Evolutionary conservation across 192 early-diverging fungal genomes (phyloP).

Genomic region (Coemansia aciculifera): DNA sequence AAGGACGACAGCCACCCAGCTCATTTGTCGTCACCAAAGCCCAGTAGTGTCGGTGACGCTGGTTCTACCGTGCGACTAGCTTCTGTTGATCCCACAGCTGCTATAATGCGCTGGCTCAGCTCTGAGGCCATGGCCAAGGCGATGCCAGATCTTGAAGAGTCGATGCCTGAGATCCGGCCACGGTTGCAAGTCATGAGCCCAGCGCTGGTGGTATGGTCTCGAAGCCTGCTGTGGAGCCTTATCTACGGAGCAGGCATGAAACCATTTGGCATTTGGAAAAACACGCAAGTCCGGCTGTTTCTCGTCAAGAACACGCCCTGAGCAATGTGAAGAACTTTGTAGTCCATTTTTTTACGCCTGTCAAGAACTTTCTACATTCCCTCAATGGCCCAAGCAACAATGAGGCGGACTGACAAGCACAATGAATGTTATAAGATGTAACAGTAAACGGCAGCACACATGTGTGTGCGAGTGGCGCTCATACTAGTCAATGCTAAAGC

Average conservation of each 20-base stretch:
- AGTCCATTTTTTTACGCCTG: background rate
- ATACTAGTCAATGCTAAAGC: background rate
- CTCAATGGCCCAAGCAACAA: background rate
- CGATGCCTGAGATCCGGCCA: conserved; percentile 59
- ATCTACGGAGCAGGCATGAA: conserved; percentile 62
- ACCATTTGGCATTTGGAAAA: conserved; percentile 65
- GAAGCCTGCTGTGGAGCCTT: conserved; percentile 69
- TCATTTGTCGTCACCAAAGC: background rate
- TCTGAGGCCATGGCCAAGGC: conserved; percentile 32
- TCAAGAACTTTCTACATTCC: conserved; percentile 4
- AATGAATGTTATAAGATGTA: background rate
- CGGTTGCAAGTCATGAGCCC: conserved; percentile 64
- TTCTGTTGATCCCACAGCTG: conserved; percentile 47
- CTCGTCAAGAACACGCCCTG: conserved; percentile 33
- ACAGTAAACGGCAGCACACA: background rate
- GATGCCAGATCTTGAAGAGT: conserved; percentile 42
- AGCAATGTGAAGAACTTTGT: background rate
- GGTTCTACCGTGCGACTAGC: conserved; percentile 37
- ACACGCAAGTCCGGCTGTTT: conserved; percentile 63
- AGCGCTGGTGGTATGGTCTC: conserved; percentile 67
- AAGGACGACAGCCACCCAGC: conserved; percentile 4
- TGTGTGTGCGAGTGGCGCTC: background rate
- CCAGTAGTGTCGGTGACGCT: background rate
- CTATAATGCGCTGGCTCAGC: conserved; percentile 51
- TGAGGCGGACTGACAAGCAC: background rate